Evolutionary conservation across 1,284 basidiomycete genomes (phyloP).

Genomic region (Lentinula novae-zelandiae): DNA sequence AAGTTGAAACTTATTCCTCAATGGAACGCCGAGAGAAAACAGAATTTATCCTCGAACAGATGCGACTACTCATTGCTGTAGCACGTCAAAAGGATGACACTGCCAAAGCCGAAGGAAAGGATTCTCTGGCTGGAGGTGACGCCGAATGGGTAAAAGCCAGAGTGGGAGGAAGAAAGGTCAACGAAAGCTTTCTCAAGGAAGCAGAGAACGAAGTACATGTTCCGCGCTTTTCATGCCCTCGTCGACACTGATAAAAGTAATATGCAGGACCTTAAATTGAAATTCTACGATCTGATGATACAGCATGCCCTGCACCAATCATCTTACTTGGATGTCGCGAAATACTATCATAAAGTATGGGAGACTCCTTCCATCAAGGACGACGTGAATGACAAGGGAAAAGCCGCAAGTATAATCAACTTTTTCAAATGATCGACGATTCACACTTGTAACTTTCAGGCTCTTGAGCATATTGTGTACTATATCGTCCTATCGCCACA

Average conservation of each 20-base stretch:
- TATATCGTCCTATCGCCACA: constrained; percentile 93
- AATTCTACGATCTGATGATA: constrained; percentile 96
- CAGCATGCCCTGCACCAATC: constrained; percentile 84
- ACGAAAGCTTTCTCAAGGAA: constrained; percentile 90
- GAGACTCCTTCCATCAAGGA: constrained; percentile 91
- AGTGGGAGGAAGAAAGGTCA: constrained; percentile 92
- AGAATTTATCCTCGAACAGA: constrained; percentile 97
- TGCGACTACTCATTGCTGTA: constrained; percentile 80
- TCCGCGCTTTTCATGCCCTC: neutral
- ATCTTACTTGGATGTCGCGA: constrained; percentile 91
- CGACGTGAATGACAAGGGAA: constrained; percentile 70
- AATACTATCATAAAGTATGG: constrained; percentile 95
- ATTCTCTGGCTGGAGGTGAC: constrained; percentile 65
- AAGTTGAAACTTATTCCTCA: constrained; percentile 98
- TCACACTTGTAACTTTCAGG: constrained; percentile 39
- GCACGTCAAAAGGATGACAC: constrained; percentile 67
- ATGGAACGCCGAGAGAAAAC: constrained; percentile 99
- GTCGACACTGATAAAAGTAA: neutral
- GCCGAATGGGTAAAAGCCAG: constrained; percentile 89
- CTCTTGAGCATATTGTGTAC: constrained; percentile 90
- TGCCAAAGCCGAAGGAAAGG: constrained; percentile 35
- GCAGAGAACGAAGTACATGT: constrained; percentile 77
- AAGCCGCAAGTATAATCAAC: constrained; percentile 50
- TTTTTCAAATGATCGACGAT: constrained; percentile 9
- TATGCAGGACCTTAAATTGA: constrained; percentile 87